Base-by-base conservation (phyloP, 2,329 filamentous ascomycete genomes). In the Stachybotrys chartarum region DNA sequence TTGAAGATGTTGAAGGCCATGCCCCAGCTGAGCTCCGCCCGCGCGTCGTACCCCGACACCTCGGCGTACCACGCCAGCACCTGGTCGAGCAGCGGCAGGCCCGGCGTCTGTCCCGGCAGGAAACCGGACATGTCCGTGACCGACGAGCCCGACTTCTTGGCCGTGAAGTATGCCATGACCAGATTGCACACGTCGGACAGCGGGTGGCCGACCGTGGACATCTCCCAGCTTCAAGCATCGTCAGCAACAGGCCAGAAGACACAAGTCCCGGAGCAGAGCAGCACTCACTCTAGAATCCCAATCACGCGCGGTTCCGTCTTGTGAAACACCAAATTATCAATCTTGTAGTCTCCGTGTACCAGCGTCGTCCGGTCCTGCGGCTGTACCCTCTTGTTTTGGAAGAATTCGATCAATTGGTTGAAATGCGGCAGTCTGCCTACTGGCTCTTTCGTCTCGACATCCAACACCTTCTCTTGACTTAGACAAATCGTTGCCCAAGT, bases 281-380 rank as follows among this genome's bases (percentile, higher is more conserved):
- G 24, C 10, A 73, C 81, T 68, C 71, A 88, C 82, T 99, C 94
- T 6, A 97, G 75, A 54, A 97, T 91, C 5, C 93, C 94, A 71
- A 97, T 92, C 12, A 97, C 92, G 54, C 86, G 79, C 6, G 92
- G 85, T 70, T 93, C 88, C 0, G 89, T 92, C 73, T 89, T 88
- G 75, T 97, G 90, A 70, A 96, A 99, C 46, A 94, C 85, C 61
- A 93, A 70, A 64, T 94, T 94, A 70, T 94, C 89, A 66, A 93
- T 96, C 77, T 97, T 99, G 78, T 93, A 99, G 71, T 99, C 94
- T 42, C 94, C 94, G 67, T 97, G 94, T 32, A 97, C 86, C 59
- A 97, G 81, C 5, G 86, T 87, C 24, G 82, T 85, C 58, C 89
- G 79, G 68, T 97, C 93, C 58, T 79, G 76, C 1, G 93, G 93